These are phyloP conservation scores for Termitomyces sp. DNA, from an alignment of 768 basidiomycete species.

Conservation along the genomic window DNA sequence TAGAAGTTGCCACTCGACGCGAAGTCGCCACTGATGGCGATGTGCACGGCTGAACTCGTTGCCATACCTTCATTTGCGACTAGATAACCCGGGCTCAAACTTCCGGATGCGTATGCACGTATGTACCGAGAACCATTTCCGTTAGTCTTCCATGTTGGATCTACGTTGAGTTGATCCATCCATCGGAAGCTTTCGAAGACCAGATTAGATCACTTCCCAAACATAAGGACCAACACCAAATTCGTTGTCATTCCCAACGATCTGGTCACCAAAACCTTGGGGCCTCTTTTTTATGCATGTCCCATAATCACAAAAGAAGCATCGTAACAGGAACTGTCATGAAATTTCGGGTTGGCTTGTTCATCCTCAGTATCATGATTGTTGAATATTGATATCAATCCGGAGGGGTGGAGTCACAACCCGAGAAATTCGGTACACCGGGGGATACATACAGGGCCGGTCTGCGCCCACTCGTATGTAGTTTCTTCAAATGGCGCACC, in stretches of 20 bases:
- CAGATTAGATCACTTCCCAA: not conserved
- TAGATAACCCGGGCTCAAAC: not conserved
- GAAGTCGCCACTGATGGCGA: not conserved
- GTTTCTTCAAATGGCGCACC: not conserved
- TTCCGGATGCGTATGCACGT: not conserved
- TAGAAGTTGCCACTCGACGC: not conserved
- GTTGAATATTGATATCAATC: too few species aligned
- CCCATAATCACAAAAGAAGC: not conserved
- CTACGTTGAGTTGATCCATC: conserved; percentile 3
- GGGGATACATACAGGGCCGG: not conserved
- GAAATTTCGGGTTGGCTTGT: not conserved
- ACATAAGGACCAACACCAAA: not conserved
- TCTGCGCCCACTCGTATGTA: not conserved
- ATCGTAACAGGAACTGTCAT: not conserved
- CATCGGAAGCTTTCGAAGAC: not conserved
- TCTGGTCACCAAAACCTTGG: not conserved
- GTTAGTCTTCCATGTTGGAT: conserved; percentile 7
- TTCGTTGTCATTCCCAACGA: not conserved
- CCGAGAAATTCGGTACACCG: not conserved
- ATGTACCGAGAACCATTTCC: not conserved
- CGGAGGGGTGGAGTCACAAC: too few species aligned
- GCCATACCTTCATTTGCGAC: not conserved
- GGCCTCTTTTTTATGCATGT: too few species aligned
- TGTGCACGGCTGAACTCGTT: not conserved
- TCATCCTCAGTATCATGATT: too few species aligned